phyloP scores from a whole-genome alignment of 2,329 filamentous ascomycete species.

The Amauroascus verrucosus region DNA sequence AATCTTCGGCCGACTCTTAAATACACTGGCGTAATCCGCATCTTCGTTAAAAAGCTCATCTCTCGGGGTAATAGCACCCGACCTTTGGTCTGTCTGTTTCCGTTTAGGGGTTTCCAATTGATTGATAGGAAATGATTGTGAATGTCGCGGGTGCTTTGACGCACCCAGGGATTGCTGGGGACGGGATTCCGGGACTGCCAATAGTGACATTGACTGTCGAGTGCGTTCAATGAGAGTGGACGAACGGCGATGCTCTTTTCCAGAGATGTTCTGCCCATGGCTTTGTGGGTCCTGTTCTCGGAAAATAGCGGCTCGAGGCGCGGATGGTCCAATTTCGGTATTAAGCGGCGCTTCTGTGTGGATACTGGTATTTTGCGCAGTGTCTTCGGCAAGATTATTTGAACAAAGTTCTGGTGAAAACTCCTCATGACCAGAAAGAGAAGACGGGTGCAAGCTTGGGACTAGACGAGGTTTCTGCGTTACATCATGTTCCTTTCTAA shows the following conservation, averaged over 20 bases:
- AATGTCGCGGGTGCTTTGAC: conserved; percentile 25
- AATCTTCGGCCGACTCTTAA: conserved; percentile 72
- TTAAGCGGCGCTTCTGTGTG: not conserved
- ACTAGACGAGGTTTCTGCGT: too few species aligned
- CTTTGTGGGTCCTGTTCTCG: not conserved
- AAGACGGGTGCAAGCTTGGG: not conserved
- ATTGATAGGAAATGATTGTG: conserved; percentile 43
- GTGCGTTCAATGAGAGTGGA: conserved; percentile 63
- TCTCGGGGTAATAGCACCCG: conserved; percentile 43
- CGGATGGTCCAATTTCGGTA: not conserved
- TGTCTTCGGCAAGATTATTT: not conserved
- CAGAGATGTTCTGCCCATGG: not conserved
- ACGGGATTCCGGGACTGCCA: conserved; percentile 31
- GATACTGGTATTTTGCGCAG: not conserved
- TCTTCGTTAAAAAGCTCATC: conserved; percentile 63
- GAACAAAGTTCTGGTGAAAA: not conserved
- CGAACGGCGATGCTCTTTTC: conserved; percentile 17
- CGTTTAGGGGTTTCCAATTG: conserved; percentile 45
- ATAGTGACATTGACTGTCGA: conserved; percentile 64
- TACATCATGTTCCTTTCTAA: not conserved
- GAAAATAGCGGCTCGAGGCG: not conserved
- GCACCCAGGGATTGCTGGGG: conserved; percentile 17
- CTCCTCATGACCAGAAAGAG: not conserved
- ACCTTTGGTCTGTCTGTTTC: conserved; percentile 21
- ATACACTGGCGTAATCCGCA: conserved; percentile 69